Percentiles rank a stretch among this genome's conserved stretches.
Conservation (phyloP, 768 basidiomycete genomes). For the Nidularia pulvinata region DNA sequence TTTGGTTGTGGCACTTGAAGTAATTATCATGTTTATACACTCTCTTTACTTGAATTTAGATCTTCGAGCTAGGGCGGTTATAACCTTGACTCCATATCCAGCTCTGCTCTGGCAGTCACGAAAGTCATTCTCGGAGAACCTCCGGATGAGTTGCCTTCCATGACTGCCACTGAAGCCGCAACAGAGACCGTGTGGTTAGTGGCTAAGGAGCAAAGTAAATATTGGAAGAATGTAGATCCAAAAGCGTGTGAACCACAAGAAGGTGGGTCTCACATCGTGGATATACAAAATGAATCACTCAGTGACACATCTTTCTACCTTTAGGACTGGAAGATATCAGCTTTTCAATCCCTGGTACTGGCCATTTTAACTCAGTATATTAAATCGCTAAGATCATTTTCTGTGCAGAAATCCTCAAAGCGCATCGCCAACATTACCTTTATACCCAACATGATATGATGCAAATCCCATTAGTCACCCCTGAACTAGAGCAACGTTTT, state of each 20-base stretch:
- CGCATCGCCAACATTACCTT: conserved; percentile 84
- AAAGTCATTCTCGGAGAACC: conserved; percentile 88
- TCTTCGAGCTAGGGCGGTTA: conserved; percentile 79
- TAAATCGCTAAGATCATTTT: neutral
- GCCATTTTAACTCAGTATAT: neutral
- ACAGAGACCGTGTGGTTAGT: conserved; percentile 92
- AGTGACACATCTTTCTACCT: neutral
- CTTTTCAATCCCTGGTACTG: conserved; percentile 67
- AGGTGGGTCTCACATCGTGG: conserved; percentile 38
- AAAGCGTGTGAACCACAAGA: conserved; percentile 83
- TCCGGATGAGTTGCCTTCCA: conserved; percentile 70
- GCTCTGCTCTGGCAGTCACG: conserved; percentile 86
- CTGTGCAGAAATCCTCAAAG: conserved; percentile 76
- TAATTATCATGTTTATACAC: conserved; percentile 25
- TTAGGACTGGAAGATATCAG: conserved; percentile 62
- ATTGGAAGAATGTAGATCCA: conserved; percentile 88
- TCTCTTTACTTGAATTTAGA: neutral
- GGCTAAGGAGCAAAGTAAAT: conserved; percentile 83
- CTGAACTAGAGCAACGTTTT: conserved; percentile 70
- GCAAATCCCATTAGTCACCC: conserved; percentile 73
- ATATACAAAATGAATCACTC: neutral
- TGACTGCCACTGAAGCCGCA: conserved; percentile 77
- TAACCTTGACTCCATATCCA: conserved; percentile 86
- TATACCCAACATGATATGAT: conserved; percentile 78
- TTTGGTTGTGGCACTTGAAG: conserved; percentile 93